phyloP scores from a whole-genome alignment of 495 filamentous ascomycete species.

The Diplogelasinospora grovesii region DNA sequence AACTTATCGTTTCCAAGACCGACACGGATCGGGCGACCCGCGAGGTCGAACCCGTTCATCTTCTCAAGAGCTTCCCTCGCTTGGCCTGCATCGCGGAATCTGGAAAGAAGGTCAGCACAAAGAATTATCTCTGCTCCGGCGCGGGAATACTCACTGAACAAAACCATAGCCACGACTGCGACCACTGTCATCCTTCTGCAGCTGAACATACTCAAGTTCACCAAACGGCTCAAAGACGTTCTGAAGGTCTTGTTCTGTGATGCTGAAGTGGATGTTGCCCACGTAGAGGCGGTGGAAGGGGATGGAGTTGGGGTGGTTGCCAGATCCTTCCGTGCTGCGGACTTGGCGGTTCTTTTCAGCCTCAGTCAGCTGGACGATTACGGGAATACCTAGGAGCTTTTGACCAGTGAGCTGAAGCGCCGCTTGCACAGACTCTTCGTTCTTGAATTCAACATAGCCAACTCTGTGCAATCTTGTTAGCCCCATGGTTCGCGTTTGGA shows the following conservation, averaged over 20 bases:
- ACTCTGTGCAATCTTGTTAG: constrained; percentile 57
- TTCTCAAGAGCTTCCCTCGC: constrained; percentile 93
- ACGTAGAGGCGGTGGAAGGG: constrained; percentile 99
- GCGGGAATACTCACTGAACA: constrained; percentile 73
- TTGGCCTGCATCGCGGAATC: constrained; percentile 85
- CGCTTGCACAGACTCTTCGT: constrained; percentile 85
- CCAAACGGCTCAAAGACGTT: constrained; percentile 98
- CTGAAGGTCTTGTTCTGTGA: constrained; percentile 93
- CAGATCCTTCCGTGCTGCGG: constrained; percentile 67
- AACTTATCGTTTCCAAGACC: constrained; percentile 99
- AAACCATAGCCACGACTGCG: constrained; percentile 96
- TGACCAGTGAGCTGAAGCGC: constrained; percentile 99
- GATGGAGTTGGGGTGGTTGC: constrained; percentile 59
- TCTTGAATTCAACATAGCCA: constrained; percentile 98
- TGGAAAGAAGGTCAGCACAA: constrained; percentile 41
- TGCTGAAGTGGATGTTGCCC: constrained; percentile 99
- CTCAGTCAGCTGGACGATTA: constrained; percentile 97
- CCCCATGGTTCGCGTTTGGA: no score
- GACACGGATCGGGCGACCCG: constrained; percentile 94
- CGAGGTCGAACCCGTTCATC: constrained; percentile 99
- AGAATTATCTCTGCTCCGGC: background rate
- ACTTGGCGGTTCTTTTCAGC: constrained; percentile 99
- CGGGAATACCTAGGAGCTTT: constrained; percentile 95
- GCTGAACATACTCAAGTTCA: constrained; percentile 92
- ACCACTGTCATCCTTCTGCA: constrained; percentile 90